A percentile compares a stretch with the other conserved stretches of the same genome.
Conservation (phyloP, 2,329 filamentous ascomycete species). For the Neurospora sp. region DNA sequence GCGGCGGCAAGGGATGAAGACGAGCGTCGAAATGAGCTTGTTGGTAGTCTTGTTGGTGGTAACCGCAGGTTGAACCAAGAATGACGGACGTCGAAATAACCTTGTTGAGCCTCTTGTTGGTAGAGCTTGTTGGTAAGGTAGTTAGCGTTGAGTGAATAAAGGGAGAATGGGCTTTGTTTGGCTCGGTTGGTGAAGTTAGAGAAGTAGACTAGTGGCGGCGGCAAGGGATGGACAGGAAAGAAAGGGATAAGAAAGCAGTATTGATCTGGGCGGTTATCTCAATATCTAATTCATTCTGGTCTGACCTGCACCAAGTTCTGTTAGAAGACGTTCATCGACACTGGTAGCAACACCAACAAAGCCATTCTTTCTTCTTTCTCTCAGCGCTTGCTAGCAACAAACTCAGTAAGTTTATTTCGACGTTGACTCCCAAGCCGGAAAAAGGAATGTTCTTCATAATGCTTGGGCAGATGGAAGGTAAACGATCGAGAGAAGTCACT, state of each 20-base stretch:
- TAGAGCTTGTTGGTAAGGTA: neutral
- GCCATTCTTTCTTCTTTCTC: neutral
- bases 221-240: neutral
- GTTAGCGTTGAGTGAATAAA: neutral
- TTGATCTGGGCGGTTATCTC: neutral
- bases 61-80: too few relatives aligned
- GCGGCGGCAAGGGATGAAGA: too few relatives aligned
- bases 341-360: neutral
- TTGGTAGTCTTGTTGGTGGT: too few relatives aligned
- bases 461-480: too few relatives aligned
- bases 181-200: neutral
- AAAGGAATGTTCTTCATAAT: too few relatives aligned
- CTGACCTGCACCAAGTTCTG: fast-evolving
- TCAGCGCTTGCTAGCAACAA: neutral
- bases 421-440: too few relatives aligned
- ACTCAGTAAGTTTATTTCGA: neutral
- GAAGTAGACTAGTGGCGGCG: neutral
- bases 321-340: neutral
- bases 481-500: too few relatives aligned
- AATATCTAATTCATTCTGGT: neutral
- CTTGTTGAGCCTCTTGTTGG: neutral
- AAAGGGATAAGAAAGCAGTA: too few relatives aligned
- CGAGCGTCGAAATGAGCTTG: too few relatives aligned
- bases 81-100: neutral
- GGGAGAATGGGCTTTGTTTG: neutral